Percentiles rank a stretch among this genome's conserved stretches.
phyloP scores from a whole-genome alignment of 1,284 basidiomycete species.

The Fistulinella cinereoalba region DNA sequence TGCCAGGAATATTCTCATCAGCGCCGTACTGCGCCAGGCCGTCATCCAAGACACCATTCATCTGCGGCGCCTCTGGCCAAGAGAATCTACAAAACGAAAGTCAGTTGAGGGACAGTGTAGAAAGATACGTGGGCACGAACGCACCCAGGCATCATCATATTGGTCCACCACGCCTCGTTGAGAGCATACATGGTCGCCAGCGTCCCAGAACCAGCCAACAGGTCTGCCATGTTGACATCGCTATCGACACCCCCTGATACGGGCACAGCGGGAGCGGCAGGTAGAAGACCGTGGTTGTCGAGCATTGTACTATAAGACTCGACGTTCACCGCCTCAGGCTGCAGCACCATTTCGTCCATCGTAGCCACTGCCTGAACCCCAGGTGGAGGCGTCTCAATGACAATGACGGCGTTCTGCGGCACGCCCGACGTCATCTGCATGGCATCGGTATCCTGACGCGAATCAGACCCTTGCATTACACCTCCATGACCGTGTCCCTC shows the following conservation, averaged over 20 bases:
- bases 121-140: conserved; percentile 2
- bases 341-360: not conserved
- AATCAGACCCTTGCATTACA: conserved; percentile 2
- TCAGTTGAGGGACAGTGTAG: not conserved
- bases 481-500: not conserved
- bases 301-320: not conserved
- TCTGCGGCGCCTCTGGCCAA: conserved; percentile 31
- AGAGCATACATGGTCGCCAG: conserved; percentile 70
- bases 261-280: not conserved
- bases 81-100: conserved; percentile 22
- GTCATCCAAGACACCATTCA: conserved; percentile 22
- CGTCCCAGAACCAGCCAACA: conserved; percentile 53
- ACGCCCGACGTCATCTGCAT: conserved; percentile 27
- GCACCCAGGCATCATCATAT: conserved; percentile 81
- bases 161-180: conserved; percentile 69
- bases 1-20: conserved; percentile 17
- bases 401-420: too few species aligned
- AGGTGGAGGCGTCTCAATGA: not conserved
- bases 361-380: not conserved
- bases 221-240: conserved; percentile 39
- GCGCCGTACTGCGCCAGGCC: not conserved
- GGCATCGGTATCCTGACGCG: conserved; percentile 8
- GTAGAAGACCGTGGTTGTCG: not conserved
- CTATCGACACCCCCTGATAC: conserved; percentile 19
- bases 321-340: not conserved